A percentile compares a stretch with the other conserved stretches of the same genome.
These are phyloP conservation scores for Phytopythium boreale DNA, from an alignment of 352 stramenopile species.

Conservation along the genomic window DNA sequence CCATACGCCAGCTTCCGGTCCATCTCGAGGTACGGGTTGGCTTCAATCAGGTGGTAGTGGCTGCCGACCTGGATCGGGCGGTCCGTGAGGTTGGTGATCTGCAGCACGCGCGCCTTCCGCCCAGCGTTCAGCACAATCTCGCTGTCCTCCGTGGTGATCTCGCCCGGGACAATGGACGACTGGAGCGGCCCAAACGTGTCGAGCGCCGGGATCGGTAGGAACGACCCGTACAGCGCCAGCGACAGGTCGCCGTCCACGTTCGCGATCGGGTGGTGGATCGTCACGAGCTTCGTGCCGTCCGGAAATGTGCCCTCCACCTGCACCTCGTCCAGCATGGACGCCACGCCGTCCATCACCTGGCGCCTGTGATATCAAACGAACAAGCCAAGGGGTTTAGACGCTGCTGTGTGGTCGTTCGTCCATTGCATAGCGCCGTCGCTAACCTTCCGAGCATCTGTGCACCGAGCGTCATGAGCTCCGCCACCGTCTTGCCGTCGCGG, in stretches of 20 bases:
- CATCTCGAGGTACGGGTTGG: conserved; percentile 94
- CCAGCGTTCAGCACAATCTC: conserved; percentile 87
- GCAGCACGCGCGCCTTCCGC: conserved; percentile 68
- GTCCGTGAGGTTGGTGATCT: conserved; percentile 95
- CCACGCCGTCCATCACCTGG: conserved; percentile 94
- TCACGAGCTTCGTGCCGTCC: conserved; percentile 97
- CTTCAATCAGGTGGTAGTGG: conserved; percentile 97
- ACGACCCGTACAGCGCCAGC: conserved; percentile 93
- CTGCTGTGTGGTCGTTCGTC: no score
- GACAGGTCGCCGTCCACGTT: conserved; percentile 86
- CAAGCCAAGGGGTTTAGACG: neutral
- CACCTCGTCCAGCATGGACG: conserved; percentile 89
- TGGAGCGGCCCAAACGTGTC: conserved; percentile 44
- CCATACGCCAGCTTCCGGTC: conserved; percentile 90
- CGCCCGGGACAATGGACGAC: conserved; percentile 34
- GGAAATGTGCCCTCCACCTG: conserved; percentile 98
- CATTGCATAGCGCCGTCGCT: neutral
- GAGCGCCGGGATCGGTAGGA: conserved; percentile 88
- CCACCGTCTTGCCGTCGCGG: conserved; percentile 88
- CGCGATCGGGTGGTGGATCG: conserved; percentile 93
- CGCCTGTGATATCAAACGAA: conserved; percentile 23
- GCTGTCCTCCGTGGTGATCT: conserved; percentile 53
- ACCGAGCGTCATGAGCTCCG: conserved; percentile 86
- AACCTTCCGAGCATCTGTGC: conserved; percentile 75
- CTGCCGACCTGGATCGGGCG: conserved; percentile 93